phyloP scores from a whole-genome alignment of 176 grass and related monocot species.

The Lolium rigidum region DNA sequence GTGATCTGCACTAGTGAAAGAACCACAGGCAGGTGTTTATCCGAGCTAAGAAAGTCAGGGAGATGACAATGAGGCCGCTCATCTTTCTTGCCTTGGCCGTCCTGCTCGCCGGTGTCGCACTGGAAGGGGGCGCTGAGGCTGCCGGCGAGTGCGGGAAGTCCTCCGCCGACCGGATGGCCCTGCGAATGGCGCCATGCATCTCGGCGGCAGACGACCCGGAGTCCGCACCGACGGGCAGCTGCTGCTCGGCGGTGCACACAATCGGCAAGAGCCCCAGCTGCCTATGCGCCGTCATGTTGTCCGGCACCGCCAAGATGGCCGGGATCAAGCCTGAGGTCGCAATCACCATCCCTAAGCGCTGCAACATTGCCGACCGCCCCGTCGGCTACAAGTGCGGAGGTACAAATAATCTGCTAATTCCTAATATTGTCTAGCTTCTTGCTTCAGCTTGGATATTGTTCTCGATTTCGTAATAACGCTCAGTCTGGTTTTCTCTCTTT shows the following conservation, averaged over 20 bases:
- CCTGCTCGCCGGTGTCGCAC: neutral
- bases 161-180: neutral
- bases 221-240: neutral
- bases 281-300: neutral
- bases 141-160: neutral
- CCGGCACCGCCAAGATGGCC: neutral
- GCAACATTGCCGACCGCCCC: conserved; percentile 1
- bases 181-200: neutral
- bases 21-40: neutral
- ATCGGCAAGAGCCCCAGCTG: neutral
- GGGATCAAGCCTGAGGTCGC: conserved; percentile 17
- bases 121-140: neutral
- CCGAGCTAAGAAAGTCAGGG: neutral
- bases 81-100: neutral
- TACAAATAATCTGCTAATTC: neutral
- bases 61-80: neutral
- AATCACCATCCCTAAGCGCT: conserved; percentile 10
- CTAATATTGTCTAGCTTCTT: neutral
- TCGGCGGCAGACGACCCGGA: neutral
- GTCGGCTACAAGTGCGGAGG: conserved; percentile 4
- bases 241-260: conserved; percentile 16
- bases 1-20: neutral
- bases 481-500: neutral
- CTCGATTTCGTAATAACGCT: neutral
- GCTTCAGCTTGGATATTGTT: neutral